Evolutionary conservation across 495 filamentous ascomycete species (phyloP), one percentile per base, ranked within the genome.

Genomic region (Cryomyces minteri): DNA sequence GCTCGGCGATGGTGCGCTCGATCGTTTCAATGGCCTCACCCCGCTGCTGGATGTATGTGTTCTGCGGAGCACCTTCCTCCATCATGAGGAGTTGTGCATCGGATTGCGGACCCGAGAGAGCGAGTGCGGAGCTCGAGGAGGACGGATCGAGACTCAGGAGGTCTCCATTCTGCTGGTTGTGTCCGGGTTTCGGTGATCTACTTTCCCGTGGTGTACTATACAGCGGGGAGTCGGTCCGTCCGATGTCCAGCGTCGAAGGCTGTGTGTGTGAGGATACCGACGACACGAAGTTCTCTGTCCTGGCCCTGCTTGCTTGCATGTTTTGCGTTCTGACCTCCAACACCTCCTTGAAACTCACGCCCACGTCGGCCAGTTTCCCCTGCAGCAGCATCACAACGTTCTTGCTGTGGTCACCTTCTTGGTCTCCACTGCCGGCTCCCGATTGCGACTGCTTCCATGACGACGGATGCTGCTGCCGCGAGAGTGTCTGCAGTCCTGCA

Each of bases 11-110:
- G 5, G 90, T 98, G 43, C 82, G 76, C 62, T 98, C 90, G 45
- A 98, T 98, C 7, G 86, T 82, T 58, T 95, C 90, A 52, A 98
- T 96, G 0, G 90, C 90, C 59, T 96, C 86, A 8, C 88, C 87
- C 58, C 90, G 75, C 54, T 92, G 85, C 36, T 88, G 79, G 48
- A 95, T 88, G 55, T 98, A 98, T 14, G 76, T 69, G 58, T 95
- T 94, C 44, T 76, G 73, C 5, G 82, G 71, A 49, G 82, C 77
- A 4, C 79, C 87, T 63, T 94, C 88, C 58, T 96, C 92, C 86
- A 96, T 90, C 59, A 96, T 73, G 45, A 94, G 63, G 7, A 96
- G 61, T 59, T 98, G 90, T 59, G 90, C 83, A 54, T 94, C 86
- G 29, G 78, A 80, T 44, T 82, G 76, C 6, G 59, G 55, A 2